Conservation (phyloP, 257 asterid species). For the Nyctanthes arbortristis region DNA sequence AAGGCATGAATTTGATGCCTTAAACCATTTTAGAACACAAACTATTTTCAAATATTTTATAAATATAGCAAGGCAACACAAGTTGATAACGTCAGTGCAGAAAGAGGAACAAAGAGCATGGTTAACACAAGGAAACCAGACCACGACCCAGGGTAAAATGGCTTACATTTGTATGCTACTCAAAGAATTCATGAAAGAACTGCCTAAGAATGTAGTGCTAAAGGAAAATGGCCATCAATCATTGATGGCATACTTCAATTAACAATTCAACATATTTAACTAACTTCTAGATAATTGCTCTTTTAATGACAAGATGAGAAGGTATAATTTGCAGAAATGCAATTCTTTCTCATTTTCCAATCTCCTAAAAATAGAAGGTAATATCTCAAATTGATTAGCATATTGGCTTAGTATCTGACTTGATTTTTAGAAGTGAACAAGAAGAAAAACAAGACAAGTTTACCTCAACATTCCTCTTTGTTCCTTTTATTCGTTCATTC, state of each 20-base stretch:
- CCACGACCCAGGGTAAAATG: not conserved
- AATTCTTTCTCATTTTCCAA: not conserved
- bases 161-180: not conserved
- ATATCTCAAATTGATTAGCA: not conserved
- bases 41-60: not conserved
- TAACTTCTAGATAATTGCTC: not conserved
- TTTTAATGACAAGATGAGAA: not conserved
- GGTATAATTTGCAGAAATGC: not conserved
- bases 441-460: slow-evolving; percentile 17
- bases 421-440: slow-evolving; percentile 16
- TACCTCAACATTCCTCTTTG: slow-evolving; percentile 98
- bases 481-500: slow-evolving; percentile 95
- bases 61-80: not conserved
- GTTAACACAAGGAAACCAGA: not conserved
- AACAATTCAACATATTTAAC: not conserved
- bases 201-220: not conserved
- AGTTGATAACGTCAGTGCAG: not conserved
- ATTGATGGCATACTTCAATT: not conserved
- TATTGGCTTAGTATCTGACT: slow-evolving; percentile 3
- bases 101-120: not conserved
- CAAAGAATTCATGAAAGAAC: not conserved
- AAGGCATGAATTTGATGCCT: too few relatives aligned
- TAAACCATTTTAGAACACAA: too few relatives aligned
- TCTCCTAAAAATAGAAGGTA: not conserved
- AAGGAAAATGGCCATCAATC: not conserved